These are phyloP conservation scores for Coprinopsis sp. DNA, from an alignment of 768 basidiomycete genomes.

Conservation along the genomic window DNA sequence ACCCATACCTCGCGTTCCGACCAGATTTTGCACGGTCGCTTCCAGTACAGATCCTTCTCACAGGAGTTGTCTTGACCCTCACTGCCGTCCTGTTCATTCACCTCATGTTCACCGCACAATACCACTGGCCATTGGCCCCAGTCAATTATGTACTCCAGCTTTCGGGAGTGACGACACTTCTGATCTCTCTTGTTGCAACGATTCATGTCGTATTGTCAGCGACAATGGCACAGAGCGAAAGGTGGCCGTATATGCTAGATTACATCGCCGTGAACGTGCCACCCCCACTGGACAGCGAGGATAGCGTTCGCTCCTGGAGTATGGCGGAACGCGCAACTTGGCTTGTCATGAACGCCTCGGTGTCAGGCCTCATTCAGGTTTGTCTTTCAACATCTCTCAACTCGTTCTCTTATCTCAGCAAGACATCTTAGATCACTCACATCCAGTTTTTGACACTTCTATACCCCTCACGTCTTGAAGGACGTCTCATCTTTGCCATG, in stretches of 20 bases:
- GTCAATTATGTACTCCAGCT: constrained; percentile 91
- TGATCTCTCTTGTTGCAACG: constrained; percentile 73
- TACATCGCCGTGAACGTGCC: constrained; percentile 84
- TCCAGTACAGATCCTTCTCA: constrained; percentile 85
- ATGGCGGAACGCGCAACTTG: constrained; percentile 65
- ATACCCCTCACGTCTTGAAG: constrained; percentile 89
- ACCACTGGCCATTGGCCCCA: constrained; percentile 91
- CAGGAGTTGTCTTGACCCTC: constrained; percentile 81
- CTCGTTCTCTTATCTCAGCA: not conserved
- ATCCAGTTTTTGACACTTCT: constrained; percentile 96
- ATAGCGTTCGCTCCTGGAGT: constrained; percentile 48
- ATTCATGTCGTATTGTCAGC: constrained; percentile 68
- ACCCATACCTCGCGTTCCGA: constrained; percentile 76
- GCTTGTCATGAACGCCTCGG: constrained; percentile 84
- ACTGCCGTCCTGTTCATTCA: constrained; percentile 84
- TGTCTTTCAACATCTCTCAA: constrained; percentile 18
- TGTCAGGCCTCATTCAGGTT: constrained; percentile 83
- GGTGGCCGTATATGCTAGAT: constrained; percentile 95
- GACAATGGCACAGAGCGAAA: constrained; percentile 55
- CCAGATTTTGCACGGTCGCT: constrained; percentile 84
- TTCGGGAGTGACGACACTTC: constrained; percentile 73
- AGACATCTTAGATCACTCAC: constrained; percentile 71
- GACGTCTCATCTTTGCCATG: constrained; percentile 76
- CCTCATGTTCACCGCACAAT: constrained; percentile 91
- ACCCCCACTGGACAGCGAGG: constrained; percentile 33